Percentiles rank a stretch among this genome's conserved stretches.
Evolutionary conservation across 2,329 filamentous ascomycete species (phyloP).

Genomic region (Cordyceps pruinosa): DNA sequence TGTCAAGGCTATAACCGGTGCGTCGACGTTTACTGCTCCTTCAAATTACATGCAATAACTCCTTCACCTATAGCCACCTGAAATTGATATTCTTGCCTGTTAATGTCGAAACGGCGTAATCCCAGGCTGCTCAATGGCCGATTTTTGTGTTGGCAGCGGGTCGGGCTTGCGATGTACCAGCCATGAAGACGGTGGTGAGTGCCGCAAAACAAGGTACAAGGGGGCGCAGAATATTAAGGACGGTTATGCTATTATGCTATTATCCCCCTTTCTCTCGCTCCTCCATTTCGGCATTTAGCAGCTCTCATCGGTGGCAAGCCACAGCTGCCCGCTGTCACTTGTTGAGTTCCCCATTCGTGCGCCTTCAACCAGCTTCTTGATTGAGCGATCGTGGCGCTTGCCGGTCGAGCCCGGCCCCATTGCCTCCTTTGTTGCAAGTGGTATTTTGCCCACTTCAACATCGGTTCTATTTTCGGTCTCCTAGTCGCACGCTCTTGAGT

Average conservation of each 20-base stretch:
- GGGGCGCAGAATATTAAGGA: not conserved
- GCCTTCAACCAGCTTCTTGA: not conserved
- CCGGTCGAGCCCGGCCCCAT: not conserved
- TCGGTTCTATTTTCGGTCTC: not conserved
- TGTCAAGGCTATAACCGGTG: not conserved
- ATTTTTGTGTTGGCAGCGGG: not conserved
- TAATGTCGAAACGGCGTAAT: not conserved
- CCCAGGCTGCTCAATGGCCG: not conserved
- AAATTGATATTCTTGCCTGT: not conserved
- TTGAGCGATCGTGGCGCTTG: constrained; percentile 5
- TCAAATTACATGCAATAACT: not conserved
- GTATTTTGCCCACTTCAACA: not conserved
- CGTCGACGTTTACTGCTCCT: not conserved
- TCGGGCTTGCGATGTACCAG: not conserved
- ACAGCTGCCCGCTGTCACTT: not conserved
- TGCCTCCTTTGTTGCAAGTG: not conserved
- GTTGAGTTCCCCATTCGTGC: not conserved
- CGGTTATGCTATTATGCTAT: not conserved
- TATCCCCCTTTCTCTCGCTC: not conserved
- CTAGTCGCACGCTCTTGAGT: not conserved
- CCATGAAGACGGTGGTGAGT: too few species aligned
- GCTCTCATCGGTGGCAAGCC: not conserved
- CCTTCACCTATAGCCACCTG: not conserved
- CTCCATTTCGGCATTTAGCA: not conserved
- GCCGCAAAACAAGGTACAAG: too few species aligned